phyloP scores from a whole-genome alignment of 441 rosid genomes.

The Manihot esculenta region DNA sequence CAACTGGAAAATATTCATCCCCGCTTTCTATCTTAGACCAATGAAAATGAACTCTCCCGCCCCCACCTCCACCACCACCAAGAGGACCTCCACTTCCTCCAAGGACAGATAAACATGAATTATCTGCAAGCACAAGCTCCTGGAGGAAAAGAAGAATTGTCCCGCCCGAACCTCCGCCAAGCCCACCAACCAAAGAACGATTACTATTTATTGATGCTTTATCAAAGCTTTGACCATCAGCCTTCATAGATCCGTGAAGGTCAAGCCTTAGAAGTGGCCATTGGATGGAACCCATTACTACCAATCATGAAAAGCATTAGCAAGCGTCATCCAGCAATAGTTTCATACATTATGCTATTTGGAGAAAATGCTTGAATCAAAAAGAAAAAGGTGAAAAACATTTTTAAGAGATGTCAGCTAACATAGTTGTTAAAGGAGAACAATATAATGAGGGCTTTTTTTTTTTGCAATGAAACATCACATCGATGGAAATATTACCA shows the following conservation, averaged over 20 bases:
- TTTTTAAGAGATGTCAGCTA: slow-evolving; percentile 1
- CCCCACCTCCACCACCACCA: slow-evolving; percentile 99
- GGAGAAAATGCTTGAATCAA: slow-evolving; percentile 5
- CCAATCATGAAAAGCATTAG: slow-evolving; percentile 30
- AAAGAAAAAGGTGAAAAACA: slow-evolving; percentile 2
- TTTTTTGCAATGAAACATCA: not conserved
- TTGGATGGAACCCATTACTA: slow-evolving; percentile 88
- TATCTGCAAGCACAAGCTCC: slow-evolving; percentile 62
- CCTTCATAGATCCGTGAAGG: slow-evolving; percentile 73
- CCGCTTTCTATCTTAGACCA: slow-evolving; percentile 84
- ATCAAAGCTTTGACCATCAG: slow-evolving; percentile 85
- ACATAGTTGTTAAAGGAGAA: not conserved
- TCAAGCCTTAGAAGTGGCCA: slow-evolving; percentile 83
- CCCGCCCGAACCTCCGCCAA: slow-evolving; percentile 99
- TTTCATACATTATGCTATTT: slow-evolving; percentile 6
- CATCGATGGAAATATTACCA: slow-evolving; percentile 46
- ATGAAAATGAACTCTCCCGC: slow-evolving; percentile 99
- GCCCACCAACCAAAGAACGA: slow-evolving; percentile 73
- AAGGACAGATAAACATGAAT: slow-evolving; percentile 65
- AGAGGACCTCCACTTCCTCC: slow-evolving; percentile 89
- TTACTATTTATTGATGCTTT: slow-evolving; percentile 41
- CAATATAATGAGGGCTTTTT: not conserved
- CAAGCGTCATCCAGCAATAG: slow-evolving; percentile 8
- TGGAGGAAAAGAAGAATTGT: slow-evolving; percentile 95
- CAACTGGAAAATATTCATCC: slow-evolving; percentile 79